Evolutionary conservation across 2,329 filamentous ascomycete genomes (phyloP).

Genomic region (Acephala macrosclerotiorum): DNA sequence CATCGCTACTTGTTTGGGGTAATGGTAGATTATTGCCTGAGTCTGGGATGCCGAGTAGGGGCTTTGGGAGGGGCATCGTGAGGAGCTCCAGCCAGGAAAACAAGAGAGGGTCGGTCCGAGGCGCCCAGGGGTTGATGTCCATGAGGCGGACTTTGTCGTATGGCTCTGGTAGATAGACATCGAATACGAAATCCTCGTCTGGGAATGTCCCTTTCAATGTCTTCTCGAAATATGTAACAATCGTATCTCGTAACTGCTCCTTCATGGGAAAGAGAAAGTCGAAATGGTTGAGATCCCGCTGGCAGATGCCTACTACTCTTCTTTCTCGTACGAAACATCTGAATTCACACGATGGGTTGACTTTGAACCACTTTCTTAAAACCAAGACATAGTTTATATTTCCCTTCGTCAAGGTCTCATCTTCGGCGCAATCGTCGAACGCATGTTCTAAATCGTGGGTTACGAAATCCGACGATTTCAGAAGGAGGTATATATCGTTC

Average conservation of each 20-base stretch:
- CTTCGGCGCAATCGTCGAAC: constrained; percentile 73
- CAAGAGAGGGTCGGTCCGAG: constrained; percentile 84
- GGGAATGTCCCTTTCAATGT: constrained; percentile 80
- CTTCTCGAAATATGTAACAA: constrained; percentile 79
- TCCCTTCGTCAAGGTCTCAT: constrained; percentile 42
- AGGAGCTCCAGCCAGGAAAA: constrained; percentile 92
- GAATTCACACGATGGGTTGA: constrained; percentile 93
- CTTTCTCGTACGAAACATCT: constrained; percentile 91
- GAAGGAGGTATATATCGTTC: constrained; percentile 90
- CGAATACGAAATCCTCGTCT: constrained; percentile 85
- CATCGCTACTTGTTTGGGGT: constrained; percentile 46
- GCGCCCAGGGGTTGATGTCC: constrained; percentile 95
- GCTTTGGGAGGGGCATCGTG: constrained; percentile 68
- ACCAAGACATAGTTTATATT: constrained; percentile 65
- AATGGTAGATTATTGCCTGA: constrained; percentile 41
- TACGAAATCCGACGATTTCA: constrained; percentile 94
- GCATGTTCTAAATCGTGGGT: constrained; percentile 94
- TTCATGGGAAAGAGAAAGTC: constrained; percentile 75
- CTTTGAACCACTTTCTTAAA: constrained; percentile 84
- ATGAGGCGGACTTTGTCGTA: constrained; percentile 72
- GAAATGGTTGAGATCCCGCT: constrained; percentile 91
- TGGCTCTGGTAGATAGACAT: constrained; percentile 85
- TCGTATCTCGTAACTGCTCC: constrained; percentile 69
- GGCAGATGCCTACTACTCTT: constrained; percentile 81
- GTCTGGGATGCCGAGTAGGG: constrained; percentile 58